A percentile compares a stretch with the other conserved stretches of the same genome.
phyloP scores from a whole-genome alignment of 176 grass and related monocot species.

The Aegilops tauschii region DNA sequence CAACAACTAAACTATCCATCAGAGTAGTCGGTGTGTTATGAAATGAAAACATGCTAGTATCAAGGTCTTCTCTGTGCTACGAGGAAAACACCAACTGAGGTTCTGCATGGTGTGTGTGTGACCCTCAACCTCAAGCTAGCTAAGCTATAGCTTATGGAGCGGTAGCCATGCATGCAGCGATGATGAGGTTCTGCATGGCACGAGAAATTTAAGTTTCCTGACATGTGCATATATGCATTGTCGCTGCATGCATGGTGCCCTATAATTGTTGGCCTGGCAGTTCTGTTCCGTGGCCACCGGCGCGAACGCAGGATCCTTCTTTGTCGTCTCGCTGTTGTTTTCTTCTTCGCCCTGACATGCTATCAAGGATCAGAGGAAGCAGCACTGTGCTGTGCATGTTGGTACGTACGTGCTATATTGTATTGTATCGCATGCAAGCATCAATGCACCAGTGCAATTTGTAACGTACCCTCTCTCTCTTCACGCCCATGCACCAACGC shows the following conservation, averaged over 20 bases:
- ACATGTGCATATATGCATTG: conserved; percentile 25
- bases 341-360: conserved; percentile 40
- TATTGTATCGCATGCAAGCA: neutral
- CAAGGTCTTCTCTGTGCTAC: neutral
- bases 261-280: conserved; percentile 32
- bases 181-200: conserved; percentile 24
- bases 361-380: conserved; percentile 15
- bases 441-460: neutral
- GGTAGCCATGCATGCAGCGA: neutral
- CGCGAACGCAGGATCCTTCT: conserved; percentile 19
- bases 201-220: conserved; percentile 50
- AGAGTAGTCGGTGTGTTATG: neutral
- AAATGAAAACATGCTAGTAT: neutral
- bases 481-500: neutral
- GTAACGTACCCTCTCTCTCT: neutral
- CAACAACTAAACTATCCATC: neutral
- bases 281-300: conserved; percentile 43
- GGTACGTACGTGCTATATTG: neutral
- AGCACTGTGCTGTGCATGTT: conserved; percentile 10
- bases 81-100: neutral
- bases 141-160: neutral
- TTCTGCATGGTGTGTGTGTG: neutral
- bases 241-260: neutral
- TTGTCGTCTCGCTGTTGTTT: conserved; percentile 56
- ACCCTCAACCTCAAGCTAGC: neutral